These are phyloP conservation scores for Aureobasidium sp. DNA, from an alignment of 2,329 filamentous ascomycete genomes.

Conservation along the genomic window DNA sequence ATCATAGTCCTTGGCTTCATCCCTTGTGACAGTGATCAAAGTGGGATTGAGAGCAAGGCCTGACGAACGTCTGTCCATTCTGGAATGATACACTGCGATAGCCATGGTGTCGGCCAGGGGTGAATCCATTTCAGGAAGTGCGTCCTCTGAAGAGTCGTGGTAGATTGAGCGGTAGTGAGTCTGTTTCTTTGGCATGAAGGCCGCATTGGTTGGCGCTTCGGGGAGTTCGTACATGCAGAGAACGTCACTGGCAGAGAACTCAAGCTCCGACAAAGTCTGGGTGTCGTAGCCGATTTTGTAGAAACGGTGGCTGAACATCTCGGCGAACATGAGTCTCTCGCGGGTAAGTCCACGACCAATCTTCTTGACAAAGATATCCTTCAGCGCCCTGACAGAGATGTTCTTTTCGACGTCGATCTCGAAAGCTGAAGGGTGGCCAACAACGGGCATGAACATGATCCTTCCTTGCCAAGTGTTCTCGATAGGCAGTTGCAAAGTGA, in stretches of 20 bases:
- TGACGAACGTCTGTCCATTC: constrained; percentile 39
- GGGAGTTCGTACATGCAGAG: constrained; percentile 74
- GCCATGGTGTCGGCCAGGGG: constrained; percentile 58
- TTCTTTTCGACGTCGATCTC: constrained; percentile 76
- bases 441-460: constrained; percentile 71
- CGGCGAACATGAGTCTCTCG: constrained; percentile 66
- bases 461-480: constrained; percentile 72
- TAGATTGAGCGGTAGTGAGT: constrained; percentile 15
- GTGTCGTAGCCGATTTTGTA: constrained; percentile 78
- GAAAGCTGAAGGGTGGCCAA: constrained; percentile 62
- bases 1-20: constrained; percentile 65
- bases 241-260: constrained; percentile 56
- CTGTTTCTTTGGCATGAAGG: constrained; percentile 13
- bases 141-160: constrained; percentile 31
- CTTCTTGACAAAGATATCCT: constrained; percentile 42
- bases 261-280: constrained; percentile 60
- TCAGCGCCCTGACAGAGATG: constrained; percentile 60
- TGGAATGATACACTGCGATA: constrained; percentile 62
- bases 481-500: constrained; percentile 84
- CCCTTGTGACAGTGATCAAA: constrained; percentile 67
- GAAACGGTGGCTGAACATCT: constrained; percentile 77
- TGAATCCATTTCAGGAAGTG: constrained; percentile 50
- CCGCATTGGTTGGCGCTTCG: constrained; percentile 66
- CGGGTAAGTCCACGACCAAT: constrained; percentile 48
- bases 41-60: constrained; percentile 32